phyloP scores from a whole-genome alignment of 257 asterid genomes.

The Ligustrum vulgare region DNA sequence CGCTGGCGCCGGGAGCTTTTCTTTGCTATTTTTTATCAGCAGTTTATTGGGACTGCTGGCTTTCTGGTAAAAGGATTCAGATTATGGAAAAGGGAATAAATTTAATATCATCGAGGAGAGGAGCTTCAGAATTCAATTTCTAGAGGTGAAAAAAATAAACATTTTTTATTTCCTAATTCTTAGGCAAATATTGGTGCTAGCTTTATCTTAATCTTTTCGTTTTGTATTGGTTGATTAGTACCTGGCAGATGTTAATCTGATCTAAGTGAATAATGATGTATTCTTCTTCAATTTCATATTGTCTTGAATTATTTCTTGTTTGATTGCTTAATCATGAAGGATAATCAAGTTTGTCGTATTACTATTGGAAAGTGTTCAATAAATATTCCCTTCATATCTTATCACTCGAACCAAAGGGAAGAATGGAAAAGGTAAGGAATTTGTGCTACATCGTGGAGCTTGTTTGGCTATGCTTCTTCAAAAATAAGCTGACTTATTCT shows the following conservation, averaged over 20 bases:
- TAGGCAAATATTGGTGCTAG: neutral
- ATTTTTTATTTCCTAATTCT: too few species aligned
- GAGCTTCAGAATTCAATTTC: neutral
- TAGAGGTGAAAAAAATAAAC: neutral
- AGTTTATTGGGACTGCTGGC: slow-evolving; percentile 25
- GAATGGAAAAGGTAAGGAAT: too few species aligned
- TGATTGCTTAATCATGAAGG: neutral
- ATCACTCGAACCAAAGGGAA: neutral
- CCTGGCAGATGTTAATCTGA: neutral
- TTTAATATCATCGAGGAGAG: neutral
- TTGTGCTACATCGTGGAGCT: too few species aligned
- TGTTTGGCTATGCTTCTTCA: too few species aligned
- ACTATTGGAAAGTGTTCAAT: neutral
- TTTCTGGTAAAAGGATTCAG: slow-evolving; percentile 16
- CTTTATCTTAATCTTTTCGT: neutral
- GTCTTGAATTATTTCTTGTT: neutral
- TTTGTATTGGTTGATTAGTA: neutral
- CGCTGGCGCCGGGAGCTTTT: slow-evolving; percentile 14
- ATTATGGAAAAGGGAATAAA: neutral
- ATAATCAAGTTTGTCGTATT: neutral
- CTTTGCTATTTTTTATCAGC: slow-evolving; percentile 23
- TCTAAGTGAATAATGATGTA: neutral
- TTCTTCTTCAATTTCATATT: neutral
- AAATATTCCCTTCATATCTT: neutral
- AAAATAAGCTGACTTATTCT: too few species aligned